Evolutionary conservation across 805 yeast genomes (phyloP).

Genomic region (Brettanomyces nanus): DNA sequence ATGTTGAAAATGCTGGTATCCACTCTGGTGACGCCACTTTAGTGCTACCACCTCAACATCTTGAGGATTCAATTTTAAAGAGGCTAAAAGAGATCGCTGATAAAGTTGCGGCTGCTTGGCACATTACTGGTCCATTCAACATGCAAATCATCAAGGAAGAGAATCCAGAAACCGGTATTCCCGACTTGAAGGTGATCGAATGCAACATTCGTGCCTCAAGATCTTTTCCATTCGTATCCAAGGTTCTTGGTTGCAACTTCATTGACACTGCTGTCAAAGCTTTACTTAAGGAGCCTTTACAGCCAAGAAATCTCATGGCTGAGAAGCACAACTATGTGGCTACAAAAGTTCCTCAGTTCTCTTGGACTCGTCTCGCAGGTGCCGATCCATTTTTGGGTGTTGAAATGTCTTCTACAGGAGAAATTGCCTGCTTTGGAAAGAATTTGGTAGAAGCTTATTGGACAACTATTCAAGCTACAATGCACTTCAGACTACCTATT

Average conservation of each 20-base stretch:
- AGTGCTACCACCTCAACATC: constrained; percentile 82
- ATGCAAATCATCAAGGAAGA: constrained; percentile 91
- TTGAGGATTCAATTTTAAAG: constrained; percentile 55
- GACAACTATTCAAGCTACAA: constrained; percentile 93
- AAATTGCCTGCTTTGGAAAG: constrained; percentile 92
- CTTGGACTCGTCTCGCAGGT: constrained; percentile 96
- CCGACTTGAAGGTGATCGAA: constrained; percentile 88
- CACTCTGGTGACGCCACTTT: constrained; percentile 99
- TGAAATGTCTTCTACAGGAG: constrained; percentile 99
- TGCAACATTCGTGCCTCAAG: constrained; percentile 98
- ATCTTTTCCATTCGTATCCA: constrained; percentile 98
- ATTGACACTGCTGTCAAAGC: constrained; percentile 93
- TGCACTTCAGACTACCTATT: constrained; percentile 91
- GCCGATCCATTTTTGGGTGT: constrained; percentile 99
- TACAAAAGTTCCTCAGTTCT: constrained; percentile 96
- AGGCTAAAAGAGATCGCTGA: constrained; percentile 84
- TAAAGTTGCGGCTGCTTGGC: constrained; percentile 90
- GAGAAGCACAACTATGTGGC: constrained; percentile 77
- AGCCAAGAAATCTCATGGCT: constrained; percentile 78
- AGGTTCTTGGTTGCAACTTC: constrained; percentile 90
- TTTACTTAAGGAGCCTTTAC: constrained; percentile 63
- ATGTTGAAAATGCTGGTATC: constrained; percentile 97
- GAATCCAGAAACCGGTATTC: constrained; percentile 46
- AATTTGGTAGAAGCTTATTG: constrained; percentile 88
- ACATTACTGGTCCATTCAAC: constrained; percentile 96